Conservation (phyloP, 1,284 basidiomycete genomes). For the Naganishia liquefaciens region DNA sequence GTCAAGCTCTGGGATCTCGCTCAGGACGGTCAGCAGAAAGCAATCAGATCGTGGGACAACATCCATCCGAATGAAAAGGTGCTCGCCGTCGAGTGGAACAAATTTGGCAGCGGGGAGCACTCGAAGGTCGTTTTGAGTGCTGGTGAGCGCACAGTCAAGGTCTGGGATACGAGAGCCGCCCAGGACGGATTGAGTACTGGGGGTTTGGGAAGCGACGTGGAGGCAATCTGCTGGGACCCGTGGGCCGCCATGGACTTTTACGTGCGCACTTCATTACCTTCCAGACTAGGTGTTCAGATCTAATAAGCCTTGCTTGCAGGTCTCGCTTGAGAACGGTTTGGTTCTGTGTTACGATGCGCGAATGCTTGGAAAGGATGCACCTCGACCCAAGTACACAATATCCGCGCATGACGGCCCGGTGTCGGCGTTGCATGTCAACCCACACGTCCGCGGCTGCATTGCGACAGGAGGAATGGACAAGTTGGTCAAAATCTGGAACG, state of each 20-base stretch:
- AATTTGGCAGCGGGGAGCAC: slow-evolving; percentile 58
- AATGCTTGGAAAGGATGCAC: slow-evolving; percentile 60
- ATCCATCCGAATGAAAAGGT: slow-evolving; percentile 90
- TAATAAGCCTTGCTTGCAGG: slow-evolving; percentile 56
- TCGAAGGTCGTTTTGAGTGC: slow-evolving; percentile 88
- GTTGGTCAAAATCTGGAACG: slow-evolving; percentile 91
- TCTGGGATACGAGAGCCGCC: slow-evolving; percentile 87
- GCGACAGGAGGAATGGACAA: slow-evolving; percentile 94
- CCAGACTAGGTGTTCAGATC: background rate
- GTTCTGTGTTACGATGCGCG: slow-evolving; percentile 90
- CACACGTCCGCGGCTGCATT: slow-evolving; percentile 85
- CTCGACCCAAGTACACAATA: slow-evolving; percentile 72
- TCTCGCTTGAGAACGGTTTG: slow-evolving; percentile 87
- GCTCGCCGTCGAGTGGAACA: slow-evolving; percentile 97
- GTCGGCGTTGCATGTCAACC: slow-evolving; percentile 88
- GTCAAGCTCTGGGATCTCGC: slow-evolving; percentile 97
- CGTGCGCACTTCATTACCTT: slow-evolving; percentile 58
- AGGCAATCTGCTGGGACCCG: slow-evolving; percentile 93
- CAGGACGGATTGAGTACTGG: slow-evolving; percentile 72
- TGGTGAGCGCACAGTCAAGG: slow-evolving; percentile 86
- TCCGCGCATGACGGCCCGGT: slow-evolving; percentile 93
- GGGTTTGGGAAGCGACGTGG: slow-evolving; percentile 83
- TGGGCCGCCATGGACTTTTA: slow-evolving; percentile 86
- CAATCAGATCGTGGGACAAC: slow-evolving; percentile 76
- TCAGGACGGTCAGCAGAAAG: slow-evolving; percentile 61